Percentiles rank a stretch among this genome's conserved stretches.
Conservation (phyloP, 768 basidiomycete genomes). For the Panaeolus papilionaceus region DNA sequence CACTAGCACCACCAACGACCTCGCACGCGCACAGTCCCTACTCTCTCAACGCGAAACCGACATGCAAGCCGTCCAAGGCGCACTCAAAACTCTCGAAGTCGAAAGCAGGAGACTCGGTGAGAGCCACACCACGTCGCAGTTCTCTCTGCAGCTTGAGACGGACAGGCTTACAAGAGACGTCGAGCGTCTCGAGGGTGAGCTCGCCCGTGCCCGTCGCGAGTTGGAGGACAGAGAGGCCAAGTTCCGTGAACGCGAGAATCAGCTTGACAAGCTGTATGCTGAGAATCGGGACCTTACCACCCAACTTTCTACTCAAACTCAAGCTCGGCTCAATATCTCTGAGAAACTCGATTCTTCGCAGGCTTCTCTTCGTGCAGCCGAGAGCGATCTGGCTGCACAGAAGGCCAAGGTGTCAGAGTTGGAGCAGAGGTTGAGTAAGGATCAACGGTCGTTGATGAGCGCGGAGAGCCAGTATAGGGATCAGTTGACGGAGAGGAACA, state of each 20-base stretch:
- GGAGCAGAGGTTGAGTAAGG: constrained; percentile 82
- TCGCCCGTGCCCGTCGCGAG: constrained; percentile 73
- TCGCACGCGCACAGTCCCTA: constrained; percentile 65
- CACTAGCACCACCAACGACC: constrained; percentile 65
- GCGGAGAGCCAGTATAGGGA: constrained; percentile 87
- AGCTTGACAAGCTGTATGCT: constrained; percentile 76
- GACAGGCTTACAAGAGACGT: constrained; percentile 88
- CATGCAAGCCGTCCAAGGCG: constrained; percentile 71
- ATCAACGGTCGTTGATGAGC: constrained; percentile 72
- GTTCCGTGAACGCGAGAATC: constrained; percentile 71
- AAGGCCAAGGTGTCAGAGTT: constrained; percentile 73
- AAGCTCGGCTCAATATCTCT: constrained; percentile 82
- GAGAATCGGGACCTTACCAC: constrained; percentile 83
- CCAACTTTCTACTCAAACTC: constrained; percentile 84
- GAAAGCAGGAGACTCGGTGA: constrained; percentile 86
- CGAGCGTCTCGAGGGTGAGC: constrained; percentile 79
- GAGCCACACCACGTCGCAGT: constrained; percentile 80
- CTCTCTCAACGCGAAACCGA: constrained; percentile 82
- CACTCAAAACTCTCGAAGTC: constrained; percentile 72
- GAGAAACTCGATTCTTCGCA: constrained; percentile 88
- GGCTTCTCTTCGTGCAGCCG: constrained; percentile 64
- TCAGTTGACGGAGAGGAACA: constrained; percentile 93
- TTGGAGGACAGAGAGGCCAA: constrained; percentile 69
- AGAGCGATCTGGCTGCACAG: constrained; percentile 66
- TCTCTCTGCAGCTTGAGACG: constrained; percentile 89